Evolutionary conservation across 2,329 filamentous ascomycete genomes (phyloP).

Genomic region (Fusarium keratoplasticum): DNA sequence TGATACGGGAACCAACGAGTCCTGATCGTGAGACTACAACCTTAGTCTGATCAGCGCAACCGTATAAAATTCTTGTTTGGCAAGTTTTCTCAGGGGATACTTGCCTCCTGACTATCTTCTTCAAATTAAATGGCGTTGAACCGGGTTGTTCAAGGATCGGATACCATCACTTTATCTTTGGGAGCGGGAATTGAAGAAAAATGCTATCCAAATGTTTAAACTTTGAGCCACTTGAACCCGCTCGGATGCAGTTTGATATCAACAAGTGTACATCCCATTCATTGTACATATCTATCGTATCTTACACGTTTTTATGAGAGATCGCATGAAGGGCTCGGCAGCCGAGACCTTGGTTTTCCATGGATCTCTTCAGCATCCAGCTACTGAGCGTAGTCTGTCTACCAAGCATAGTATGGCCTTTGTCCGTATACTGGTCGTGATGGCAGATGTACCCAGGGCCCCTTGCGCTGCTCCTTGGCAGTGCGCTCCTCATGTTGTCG

Average conservation of each 20-base stretch:
- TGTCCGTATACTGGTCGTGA: constrained; percentile 87
- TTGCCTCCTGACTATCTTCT: background rate
- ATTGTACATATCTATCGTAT: constrained; percentile 55
- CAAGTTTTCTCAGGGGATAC: constrained; percentile 1
- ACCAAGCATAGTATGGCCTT: constrained; percentile 94
- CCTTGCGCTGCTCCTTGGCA: constrained; percentile 78
- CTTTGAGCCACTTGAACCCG: background rate
- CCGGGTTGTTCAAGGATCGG: constrained; percentile 8
- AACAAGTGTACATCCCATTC: constrained; percentile 43
- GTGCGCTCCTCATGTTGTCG: constrained; percentile 82
- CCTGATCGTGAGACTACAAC: background rate
- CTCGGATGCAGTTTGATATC: constrained; percentile 20
- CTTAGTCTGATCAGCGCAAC: background rate
- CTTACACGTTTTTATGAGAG: constrained; percentile 46
- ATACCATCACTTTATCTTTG: constrained; percentile 11
- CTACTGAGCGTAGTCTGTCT: constrained; percentile 45
- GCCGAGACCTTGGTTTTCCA: constrained; percentile 2
- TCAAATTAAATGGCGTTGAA: constrained; percentile 9
- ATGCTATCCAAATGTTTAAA: background rate
- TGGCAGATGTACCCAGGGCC: constrained; percentile 89
- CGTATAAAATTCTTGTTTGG: background rate
- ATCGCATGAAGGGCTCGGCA: constrained; percentile 25
- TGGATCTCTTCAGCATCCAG: constrained; percentile 3
- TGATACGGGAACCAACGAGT: constrained; percentile 1
- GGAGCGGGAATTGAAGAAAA: background rate